Percentiles rank a stretch among this genome's conserved stretches.
Evolutionary conservation across 2,329 filamentous ascomycete species (phyloP).

Genomic region (Rhinocladiella mackenziei): DNA sequence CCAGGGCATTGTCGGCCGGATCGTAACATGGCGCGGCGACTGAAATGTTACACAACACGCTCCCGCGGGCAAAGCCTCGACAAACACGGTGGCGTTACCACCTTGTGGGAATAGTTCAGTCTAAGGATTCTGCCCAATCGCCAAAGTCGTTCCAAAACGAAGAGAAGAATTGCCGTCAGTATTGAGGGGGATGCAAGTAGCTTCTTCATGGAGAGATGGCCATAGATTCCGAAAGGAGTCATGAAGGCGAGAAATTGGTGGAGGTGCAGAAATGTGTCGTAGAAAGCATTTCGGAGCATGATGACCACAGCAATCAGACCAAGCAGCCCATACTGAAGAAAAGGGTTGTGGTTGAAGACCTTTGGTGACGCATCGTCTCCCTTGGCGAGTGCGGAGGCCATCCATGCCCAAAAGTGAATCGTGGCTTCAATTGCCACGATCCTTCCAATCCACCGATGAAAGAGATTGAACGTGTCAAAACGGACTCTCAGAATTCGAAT

Average conservation of each 20-base stretch:
- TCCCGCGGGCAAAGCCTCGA: slow-evolving; percentile 58
- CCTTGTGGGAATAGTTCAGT: slow-evolving; percentile 50
- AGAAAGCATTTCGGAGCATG: slow-evolving; percentile 45
- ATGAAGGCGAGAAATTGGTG: slow-evolving; percentile 45
- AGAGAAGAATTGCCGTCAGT: slow-evolving; percentile 37
- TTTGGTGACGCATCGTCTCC: slow-evolving; percentile 50
- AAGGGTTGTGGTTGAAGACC: slow-evolving; percentile 37
- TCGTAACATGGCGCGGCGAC: slow-evolving; percentile 51
- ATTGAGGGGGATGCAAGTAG: slow-evolving; percentile 43
- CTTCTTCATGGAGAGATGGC: slow-evolving; percentile 42
- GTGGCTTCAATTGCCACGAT: slow-evolving; percentile 68
- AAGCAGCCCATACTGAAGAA: slow-evolving; percentile 45
- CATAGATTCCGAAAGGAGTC: slow-evolving; percentile 43
- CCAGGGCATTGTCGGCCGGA: slow-evolving; percentile 43
- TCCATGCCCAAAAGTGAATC: slow-evolving; percentile 72
- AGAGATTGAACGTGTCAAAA: slow-evolving; percentile 93
- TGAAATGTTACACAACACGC: slow-evolving; percentile 60
- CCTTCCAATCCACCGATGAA: slow-evolving; percentile 79
- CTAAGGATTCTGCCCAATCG: slow-evolving; percentile 50
- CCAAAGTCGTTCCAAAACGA: slow-evolving; percentile 42
- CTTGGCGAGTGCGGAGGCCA: slow-evolving; percentile 60
- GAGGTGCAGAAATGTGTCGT: slow-evolving; percentile 46
- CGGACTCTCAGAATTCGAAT: slow-evolving; percentile 78
- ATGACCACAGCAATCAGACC: slow-evolving; percentile 41
- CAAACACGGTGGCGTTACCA: slow-evolving; percentile 50